Base-by-base conservation (phyloP, 768 basidiomycete genomes). In the Ramaria rubella region DNA sequence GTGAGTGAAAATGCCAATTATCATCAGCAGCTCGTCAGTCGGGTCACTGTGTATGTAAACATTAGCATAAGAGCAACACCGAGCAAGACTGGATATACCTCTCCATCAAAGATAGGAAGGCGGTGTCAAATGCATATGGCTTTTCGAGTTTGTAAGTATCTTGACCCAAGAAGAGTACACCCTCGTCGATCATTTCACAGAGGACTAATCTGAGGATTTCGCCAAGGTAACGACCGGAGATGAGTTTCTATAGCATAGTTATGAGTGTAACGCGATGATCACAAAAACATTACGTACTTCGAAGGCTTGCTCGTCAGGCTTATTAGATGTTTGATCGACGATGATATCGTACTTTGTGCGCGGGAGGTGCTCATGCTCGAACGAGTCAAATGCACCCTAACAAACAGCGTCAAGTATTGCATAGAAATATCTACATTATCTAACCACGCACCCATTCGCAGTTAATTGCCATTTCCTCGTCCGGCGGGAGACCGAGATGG, bases 61-160 rank as follows among this genome's bases (percentile, higher is more conserved):
- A 36, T 30, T 44, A n/a, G n/a, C 31, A 53, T 17, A 19, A 26
- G 15, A 17, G 3, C 29, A 21, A 30, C 44, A 14, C 42, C 7
- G 19, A 24, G 27, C 11, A 43, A 36, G 46, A 21, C 2, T 5
- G 7, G 11, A 58, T 73, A 52, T 60, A 88, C 92, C 85, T 90
- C 74, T 98, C 95, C 87, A 99, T 96, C 43, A 98, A 77, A 40
- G 92, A 94, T 59, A 99, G 74, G 77, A 97, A 97, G 1, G 95
- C 94, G 2, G 96, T 99, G 70, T 99, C 95, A 64, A 99, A 85
- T 27, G 81, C 85, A 68, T 94, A 94, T 19, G 93, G 82, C 61
- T 81, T 90, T 72, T 98, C 94, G 36, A 99, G 82, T 76, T 98
- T 97, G 81, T 97, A 97, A 1, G 95, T 96, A 69, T 95, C 92